Conservation (phyloP, 169 alveolate species). For the Cryptosporidium andersoni region DNA sequence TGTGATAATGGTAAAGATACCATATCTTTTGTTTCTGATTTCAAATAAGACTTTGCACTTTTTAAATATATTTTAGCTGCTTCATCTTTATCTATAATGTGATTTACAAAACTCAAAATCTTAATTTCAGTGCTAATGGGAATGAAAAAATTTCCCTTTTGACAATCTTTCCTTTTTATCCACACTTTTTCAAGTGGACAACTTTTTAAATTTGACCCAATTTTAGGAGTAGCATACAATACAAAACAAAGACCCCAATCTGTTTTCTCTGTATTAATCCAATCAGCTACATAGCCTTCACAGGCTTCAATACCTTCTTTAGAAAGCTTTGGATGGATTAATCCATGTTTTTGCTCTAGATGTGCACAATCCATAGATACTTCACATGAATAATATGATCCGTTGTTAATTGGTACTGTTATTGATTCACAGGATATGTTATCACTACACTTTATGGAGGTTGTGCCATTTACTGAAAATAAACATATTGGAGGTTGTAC, state of each 20-base stretch:
- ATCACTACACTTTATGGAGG: conserved; percentile 42
- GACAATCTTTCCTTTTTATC: conserved; percentile 15
- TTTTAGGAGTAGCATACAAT: conserved; percentile 1
- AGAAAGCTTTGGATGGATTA: neutral
- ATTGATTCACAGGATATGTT: conserved; percentile 35
- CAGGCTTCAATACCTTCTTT: conserved; percentile 29
- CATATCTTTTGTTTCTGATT: too few relatives aligned
- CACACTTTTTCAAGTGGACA: neutral
- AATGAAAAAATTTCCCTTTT: conserved; percentile 33
- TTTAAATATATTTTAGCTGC: neutral
- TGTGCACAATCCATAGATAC: conserved; percentile 14
- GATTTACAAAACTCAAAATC: conserved; percentile 7
- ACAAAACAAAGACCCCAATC: conserved; percentile 63
- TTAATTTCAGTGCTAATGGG: conserved; percentile 38
- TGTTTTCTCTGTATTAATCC: conserved; percentile 23
- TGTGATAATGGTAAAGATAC: too few relatives aligned
- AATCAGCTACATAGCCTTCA: conserved; percentile 3
- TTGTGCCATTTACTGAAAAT: conserved; percentile 27
- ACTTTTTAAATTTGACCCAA: neutral
- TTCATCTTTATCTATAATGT: conserved; percentile 7
- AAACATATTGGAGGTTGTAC: conserved; percentile 46
- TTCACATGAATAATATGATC: conserved; percentile 4
- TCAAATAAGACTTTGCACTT: too few relatives aligned
- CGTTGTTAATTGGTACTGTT: neutral
- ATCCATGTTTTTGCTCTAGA: conserved; percentile 8